These are phyloP conservation scores for Taphrina betulina DNA, from an alignment of 1,139 yeast species.

Conservation along the genomic window DNA sequence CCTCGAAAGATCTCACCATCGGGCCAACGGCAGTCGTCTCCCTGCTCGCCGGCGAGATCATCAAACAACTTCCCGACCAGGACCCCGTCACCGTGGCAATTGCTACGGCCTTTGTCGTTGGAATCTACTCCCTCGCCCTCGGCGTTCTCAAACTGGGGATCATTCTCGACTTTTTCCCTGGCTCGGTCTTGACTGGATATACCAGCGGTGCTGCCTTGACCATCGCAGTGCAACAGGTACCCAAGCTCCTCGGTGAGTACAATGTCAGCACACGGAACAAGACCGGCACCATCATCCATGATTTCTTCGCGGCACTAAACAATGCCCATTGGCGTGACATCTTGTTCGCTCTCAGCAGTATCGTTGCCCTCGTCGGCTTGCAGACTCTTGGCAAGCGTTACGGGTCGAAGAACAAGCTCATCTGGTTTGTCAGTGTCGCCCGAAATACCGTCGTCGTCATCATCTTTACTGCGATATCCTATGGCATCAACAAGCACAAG, in stretches of 20 bases:
- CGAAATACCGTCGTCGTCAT: slow-evolving; percentile 80
- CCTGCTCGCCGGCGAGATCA: slow-evolving; percentile 74
- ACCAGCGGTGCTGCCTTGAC: slow-evolving; percentile 91
- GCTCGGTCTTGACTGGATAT: slow-evolving; percentile 91
- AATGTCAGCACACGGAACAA: slow-evolving; percentile 51
- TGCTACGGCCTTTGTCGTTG: slow-evolving; percentile 79
- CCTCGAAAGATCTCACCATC: slow-evolving; percentile 91
- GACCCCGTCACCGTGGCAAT: slow-evolving; percentile 71
- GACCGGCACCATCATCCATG: slow-evolving; percentile 69
- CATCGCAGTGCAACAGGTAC: slow-evolving; percentile 80
- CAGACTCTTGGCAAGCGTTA: slow-evolving; percentile 65
- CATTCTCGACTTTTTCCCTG: slow-evolving; percentile 79
- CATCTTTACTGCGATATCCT: slow-evolving; percentile 73
- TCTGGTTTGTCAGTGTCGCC: slow-evolving; percentile 71
- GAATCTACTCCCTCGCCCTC: slow-evolving; percentile 51
- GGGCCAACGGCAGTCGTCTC: slow-evolving; percentile 99
- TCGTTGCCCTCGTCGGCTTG: slow-evolving; percentile 57
- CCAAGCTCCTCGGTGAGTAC: slow-evolving; percentile 73
- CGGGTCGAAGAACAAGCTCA: slow-evolving; percentile 57
- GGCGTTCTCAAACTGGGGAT: slow-evolving; percentile 84
- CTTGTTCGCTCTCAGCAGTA: slow-evolving; percentile 10
- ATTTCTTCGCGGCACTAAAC: slow-evolving; percentile 84
- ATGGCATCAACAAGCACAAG: slow-evolving; percentile 56
- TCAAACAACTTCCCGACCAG: slow-evolving; percentile 55
- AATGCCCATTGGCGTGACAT: slow-evolving; percentile 42